Evolutionary conservation across 805 yeast genomes (phyloP).

Genomic region (Ogataea paraovalis): DNA sequence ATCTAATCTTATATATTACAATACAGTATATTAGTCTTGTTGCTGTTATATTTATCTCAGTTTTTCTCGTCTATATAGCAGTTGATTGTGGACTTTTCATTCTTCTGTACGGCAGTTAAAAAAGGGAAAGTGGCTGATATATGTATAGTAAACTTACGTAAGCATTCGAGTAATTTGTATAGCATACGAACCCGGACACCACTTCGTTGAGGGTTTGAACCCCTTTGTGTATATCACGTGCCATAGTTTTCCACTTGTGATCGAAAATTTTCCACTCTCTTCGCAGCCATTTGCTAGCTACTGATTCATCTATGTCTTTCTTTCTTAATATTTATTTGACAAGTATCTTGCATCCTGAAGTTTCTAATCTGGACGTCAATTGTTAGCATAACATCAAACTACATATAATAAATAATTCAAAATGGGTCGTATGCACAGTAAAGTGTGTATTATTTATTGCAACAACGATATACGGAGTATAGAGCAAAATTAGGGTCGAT

Average conservation of each 20-base stretch:
- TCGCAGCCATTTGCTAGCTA: neutral
- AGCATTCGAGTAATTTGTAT: too few relatives aligned
- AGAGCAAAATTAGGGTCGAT: constrained; percentile 31
- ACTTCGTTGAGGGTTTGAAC: constrained; percentile 7
- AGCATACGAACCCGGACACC: too few relatives aligned
- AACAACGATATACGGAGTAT: constrained; percentile 13
- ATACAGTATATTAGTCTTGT: too few relatives aligned
- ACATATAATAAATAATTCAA: constrained; percentile 43
- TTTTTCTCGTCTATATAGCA: too few relatives aligned
- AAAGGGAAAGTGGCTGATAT: too few relatives aligned
- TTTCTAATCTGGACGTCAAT: constrained; percentile 1
- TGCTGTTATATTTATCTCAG: too few relatives aligned
- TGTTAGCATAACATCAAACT: constrained; percentile 3
- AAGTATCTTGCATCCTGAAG: neutral
- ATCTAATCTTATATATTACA: too few relatives aligned
- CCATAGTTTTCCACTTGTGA: neutral
- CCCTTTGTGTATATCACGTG: constrained; percentile 10
- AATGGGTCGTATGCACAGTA: constrained; percentile 99
- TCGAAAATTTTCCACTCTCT: constrained; percentile 6
- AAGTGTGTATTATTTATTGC: constrained; percentile 57
- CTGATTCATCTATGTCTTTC: too few relatives aligned
- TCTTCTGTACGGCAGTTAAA: too few relatives aligned
- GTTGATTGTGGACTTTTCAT: too few relatives aligned
- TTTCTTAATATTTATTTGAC: too few relatives aligned
- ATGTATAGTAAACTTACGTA: too few relatives aligned